Base-by-base conservation (phyloP, 2,329 filamentous ascomycete genomes). In the Diaporthe sp. region DNA sequence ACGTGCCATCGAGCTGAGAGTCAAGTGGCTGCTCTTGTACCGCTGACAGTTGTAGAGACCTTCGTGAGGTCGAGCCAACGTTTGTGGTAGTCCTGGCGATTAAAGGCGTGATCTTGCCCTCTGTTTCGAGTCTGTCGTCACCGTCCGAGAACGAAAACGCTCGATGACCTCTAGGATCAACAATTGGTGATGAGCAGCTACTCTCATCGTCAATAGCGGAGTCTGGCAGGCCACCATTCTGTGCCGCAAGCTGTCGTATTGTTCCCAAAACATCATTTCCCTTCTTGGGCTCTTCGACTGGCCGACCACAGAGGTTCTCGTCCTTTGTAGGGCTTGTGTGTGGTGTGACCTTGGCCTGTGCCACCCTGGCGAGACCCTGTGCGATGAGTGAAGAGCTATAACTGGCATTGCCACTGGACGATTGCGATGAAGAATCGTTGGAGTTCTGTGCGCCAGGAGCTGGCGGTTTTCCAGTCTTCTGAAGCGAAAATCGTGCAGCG, bases 161-260 rank as follows among this genome's bases (percentile, higher is more conserved):
- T 42, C 72, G 72, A 13, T 53, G 53, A 2, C 42, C 19, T 15
- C 46, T 62, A 19, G 68, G 39, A 25, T 67, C 42, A 19, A 44
- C 25, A n/a, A 25, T 22, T 3, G 75, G 55, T 25, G 73, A 53
- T 4, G 55, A 70, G 68, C 74, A 76, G 17, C 57, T 70, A 13
- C 71, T 71, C 13, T 61, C 74, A 42, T 74, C 70, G 12, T 73
- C 61, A 25, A 76, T 44, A 10, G 68, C 75, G 17, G 70, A 46
- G 17, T 76, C 75, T 62, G 75, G 75, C 22, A 76, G 62, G 25
- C 75, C 75, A 22, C 75, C 73, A 34, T 76, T 76, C 59, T 62
- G 44, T n/a, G 37, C 71, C 15, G 71, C 61, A 19, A 76, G 61
- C 22, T 76, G 73, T 19, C 65, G 73, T 17, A 76, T 70, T 12